phyloP scores from a whole-genome alignment of 768 basidiomycete species.

The Suillus sp. region DNA sequence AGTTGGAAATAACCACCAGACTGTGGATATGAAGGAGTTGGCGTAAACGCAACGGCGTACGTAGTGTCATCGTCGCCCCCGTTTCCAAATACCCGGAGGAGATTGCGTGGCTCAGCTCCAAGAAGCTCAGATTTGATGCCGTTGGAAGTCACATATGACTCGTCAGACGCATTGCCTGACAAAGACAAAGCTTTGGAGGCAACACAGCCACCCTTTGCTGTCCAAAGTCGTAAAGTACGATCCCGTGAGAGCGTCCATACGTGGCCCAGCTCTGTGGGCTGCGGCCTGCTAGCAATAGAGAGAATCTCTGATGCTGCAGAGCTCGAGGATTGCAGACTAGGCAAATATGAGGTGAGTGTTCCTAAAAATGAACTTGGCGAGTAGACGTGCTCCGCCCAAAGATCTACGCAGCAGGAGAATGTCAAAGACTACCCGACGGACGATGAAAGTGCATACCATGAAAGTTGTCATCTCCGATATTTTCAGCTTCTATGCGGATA shows the following conservation, averaged over 20 bases:
- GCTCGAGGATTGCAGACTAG: constrained; percentile 47
- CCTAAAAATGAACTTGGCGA: constrained; percentile 69
- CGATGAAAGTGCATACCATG: constrained; percentile 51
- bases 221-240: constrained; percentile 84
- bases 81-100: constrained; percentile 64
- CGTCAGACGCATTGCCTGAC: constrained; percentile 34
- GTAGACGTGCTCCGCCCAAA: constrained; percentile 68
- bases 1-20: constrained; percentile 85
- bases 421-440: constrained; percentile 12
- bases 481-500: constrained; percentile 69
- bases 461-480: constrained; percentile 50
- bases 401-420: constrained; percentile 46
- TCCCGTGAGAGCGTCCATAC: constrained; percentile 89
- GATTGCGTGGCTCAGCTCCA: constrained; percentile 59
- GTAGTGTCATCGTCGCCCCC: constrained; percentile 51
- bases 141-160: constrained; percentile 24
- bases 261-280: constrained; percentile 73
- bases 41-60: constrained; percentile 71
- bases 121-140: constrained; percentile 49
- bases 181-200: constrained; percentile 56
- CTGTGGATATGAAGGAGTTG: constrained; percentile 60
- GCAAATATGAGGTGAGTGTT: constrained; percentile 66
- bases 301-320: constrained; percentile 62
- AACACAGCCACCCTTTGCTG: constrained; percentile 72
- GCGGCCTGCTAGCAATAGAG: constrained; percentile 70